Evolutionary conservation across 2,329 filamentous ascomycete species (phyloP).

Genomic region (Triangularia verruculosa): DNA sequence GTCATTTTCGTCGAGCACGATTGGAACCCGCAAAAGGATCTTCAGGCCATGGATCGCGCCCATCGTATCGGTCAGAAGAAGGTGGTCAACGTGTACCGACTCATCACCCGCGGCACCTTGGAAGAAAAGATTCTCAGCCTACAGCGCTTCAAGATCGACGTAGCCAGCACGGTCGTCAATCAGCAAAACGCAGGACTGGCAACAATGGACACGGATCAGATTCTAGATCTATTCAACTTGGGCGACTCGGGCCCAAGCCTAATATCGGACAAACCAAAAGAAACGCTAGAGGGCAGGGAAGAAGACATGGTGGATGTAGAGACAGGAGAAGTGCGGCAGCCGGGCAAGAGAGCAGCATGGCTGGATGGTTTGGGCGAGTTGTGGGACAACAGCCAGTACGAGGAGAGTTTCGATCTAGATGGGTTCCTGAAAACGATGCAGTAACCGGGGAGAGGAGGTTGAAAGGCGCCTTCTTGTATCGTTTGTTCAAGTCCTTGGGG

Average conservation of each 20-base stretch:
- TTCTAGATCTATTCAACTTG: slow-evolving; percentile 92
- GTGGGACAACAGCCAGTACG: slow-evolving; percentile 97
- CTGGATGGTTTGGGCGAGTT: slow-evolving; percentile 91
- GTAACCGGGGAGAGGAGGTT: slow-evolving; percentile 24
- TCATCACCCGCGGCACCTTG: slow-evolving; percentile 91
- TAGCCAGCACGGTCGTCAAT: slow-evolving; percentile 96
- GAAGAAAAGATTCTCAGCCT: slow-evolving; percentile 98
- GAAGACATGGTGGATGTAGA: slow-evolving; percentile 92
- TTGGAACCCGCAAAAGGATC: slow-evolving; percentile 98
- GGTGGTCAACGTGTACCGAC: slow-evolving; percentile 96
- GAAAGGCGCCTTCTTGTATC: background rate
- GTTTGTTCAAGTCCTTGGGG: background rate
- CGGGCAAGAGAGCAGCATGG: slow-evolving; percentile 90
- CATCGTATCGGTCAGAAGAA: slow-evolving; percentile 99
- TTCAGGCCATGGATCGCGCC: slow-evolving; percentile 98
- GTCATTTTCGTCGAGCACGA: slow-evolving; percentile 99
- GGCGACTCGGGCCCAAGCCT: slow-evolving; percentile 71
- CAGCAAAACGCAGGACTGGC: slow-evolving; percentile 93
- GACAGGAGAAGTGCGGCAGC: slow-evolving; percentile 85
- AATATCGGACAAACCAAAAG: slow-evolving; percentile 58
- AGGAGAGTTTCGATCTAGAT: slow-evolving; percentile 95
- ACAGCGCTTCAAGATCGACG: slow-evolving; percentile 99
- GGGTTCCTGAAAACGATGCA: slow-evolving; percentile 96
- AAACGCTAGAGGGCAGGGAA: slow-evolving; percentile 59
- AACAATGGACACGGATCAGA: slow-evolving; percentile 98